Evolutionary conservation across 78 protist genomes (phyloP).

Genomic region (Dictyostelium intermedium): DNA sequence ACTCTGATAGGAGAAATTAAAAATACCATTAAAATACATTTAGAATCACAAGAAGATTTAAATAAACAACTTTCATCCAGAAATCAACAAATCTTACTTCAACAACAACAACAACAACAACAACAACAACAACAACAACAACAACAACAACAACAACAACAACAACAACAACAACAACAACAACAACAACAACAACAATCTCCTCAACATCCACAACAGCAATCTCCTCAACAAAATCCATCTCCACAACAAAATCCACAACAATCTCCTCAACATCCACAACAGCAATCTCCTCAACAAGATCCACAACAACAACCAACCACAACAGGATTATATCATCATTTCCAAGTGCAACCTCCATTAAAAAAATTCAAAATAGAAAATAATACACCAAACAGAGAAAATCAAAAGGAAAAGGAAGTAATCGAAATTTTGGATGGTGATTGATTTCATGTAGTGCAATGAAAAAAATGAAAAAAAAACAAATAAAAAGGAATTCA

Average conservation of each 20-base stretch:
- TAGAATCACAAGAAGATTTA: background rate
- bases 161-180: background rate
- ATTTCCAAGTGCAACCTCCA: background rate
- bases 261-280: too few relatives aligned
- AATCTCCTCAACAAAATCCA: background rate
- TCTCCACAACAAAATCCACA: background rate
- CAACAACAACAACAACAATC: background rate
- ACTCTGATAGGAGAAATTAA: background rate
- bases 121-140: background rate
- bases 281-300: too few relatives aligned
- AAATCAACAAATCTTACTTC: too few relatives aligned
- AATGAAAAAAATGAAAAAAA: too few relatives aligned
- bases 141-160: background rate
- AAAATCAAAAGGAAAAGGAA: background rate
- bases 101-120: too few relatives aligned
- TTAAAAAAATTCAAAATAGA: background rate
- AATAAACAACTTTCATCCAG: background rate
- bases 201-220: background rate
- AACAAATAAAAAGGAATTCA: too few relatives aligned
- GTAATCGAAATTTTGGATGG: background rate
- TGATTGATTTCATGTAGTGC: too few relatives aligned
- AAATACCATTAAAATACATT: background rate
- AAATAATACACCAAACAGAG: background rate
- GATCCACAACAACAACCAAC: background rate
- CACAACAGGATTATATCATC: background rate